Percentiles rank a stretch among this genome's conserved stretches.
phyloP scores from a whole-genome alignment of 805 yeast genomes.

The Metschnikowia corniflorae region DNA sequence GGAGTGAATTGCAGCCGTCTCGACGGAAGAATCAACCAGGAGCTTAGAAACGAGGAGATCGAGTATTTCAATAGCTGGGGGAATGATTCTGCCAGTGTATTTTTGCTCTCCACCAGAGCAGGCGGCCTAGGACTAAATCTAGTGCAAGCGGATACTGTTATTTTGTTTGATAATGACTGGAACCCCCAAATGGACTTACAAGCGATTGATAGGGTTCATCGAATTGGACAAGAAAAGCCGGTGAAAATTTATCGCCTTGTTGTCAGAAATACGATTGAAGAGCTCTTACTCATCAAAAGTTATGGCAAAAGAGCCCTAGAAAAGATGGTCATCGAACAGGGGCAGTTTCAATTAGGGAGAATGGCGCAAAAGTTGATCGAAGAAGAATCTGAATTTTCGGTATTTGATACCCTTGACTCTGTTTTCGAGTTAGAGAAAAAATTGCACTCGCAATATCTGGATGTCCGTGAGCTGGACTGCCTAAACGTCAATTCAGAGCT shows the following conservation, averaged over 20 bases:
- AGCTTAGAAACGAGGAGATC: conserved; percentile 62
- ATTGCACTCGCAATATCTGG: conserved; percentile 15
- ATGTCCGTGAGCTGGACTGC: conserved; percentile 1
- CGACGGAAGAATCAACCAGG: conserved; percentile 73
- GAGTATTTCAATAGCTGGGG: conserved; percentile 39
- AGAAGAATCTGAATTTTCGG: conserved; percentile 13
- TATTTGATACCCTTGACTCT: conserved; percentile 7
- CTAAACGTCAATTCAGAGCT: conserved; percentile 9
- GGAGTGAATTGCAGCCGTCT: conserved; percentile 52
- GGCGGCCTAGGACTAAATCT: conserved; percentile 93
- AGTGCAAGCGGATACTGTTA: conserved; percentile 83
- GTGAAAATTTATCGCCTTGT: conserved; percentile 79
- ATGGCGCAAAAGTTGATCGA: conserved; percentile 28
- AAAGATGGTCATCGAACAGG: conserved; percentile 53
- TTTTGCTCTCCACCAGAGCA: conserved; percentile 83
- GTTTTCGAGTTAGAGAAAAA: conserved; percentile 5
- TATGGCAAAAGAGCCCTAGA: conserved; percentile 78
- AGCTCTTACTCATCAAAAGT: conserved; percentile 72
- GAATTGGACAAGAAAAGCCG: conserved; percentile 87
- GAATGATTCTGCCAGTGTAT: conserved; percentile 39
- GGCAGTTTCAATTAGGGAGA: conserved; percentile 25
- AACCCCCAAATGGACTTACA: conserved; percentile 96
- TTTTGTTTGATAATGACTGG: conserved; percentile 92
- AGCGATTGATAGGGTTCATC: conserved; percentile 92
- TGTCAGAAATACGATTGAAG: conserved; percentile 77